These are phyloP conservation scores for Eucalyptus sideroxylon DNA, from an alignment of 345 rosid genomes.

Conservation along the genomic window DNA sequence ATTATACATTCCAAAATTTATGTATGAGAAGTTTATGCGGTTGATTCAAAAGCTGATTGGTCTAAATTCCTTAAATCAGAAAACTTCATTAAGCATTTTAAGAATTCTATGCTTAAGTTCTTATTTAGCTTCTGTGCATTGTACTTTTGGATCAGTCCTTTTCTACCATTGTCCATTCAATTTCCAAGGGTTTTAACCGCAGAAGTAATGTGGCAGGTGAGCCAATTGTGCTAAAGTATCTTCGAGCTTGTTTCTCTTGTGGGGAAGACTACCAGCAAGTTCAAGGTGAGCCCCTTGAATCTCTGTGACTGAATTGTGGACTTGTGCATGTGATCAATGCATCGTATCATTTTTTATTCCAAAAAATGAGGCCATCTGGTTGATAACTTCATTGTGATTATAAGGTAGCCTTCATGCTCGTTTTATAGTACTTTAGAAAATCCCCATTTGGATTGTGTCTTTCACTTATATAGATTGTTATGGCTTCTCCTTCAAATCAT, in stretches of 20 bases:
- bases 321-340: not conserved
- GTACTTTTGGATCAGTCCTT: not conserved
- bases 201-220: slow-evolving; percentile 28
- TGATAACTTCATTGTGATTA: not conserved
- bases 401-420: not conserved
- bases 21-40: not conserved
- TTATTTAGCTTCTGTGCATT: not conserved
- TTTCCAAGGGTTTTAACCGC: not conserved
- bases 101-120: not conserved
- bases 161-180: not conserved
- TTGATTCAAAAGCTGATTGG: not conserved
- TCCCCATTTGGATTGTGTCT: not conserved
- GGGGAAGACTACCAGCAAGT: slow-evolving; percentile 64
- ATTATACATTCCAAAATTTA: not conserved
- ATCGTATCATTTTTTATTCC: not conserved
- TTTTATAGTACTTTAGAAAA: not conserved
- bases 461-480: not conserved
- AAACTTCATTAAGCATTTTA: not conserved
- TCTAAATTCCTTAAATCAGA: not conserved
- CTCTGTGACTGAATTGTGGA: not conserved
- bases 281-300: slow-evolving; percentile 32
- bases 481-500: not conserved
- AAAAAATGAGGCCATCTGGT: not conserved
- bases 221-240: slow-evolving; percentile 25
- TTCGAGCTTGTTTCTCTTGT: slow-evolving; percentile 81